phyloP scores from a whole-genome alignment of 495 filamentous ascomycete species.

The Trichocladium uniseriatum region DNA sequence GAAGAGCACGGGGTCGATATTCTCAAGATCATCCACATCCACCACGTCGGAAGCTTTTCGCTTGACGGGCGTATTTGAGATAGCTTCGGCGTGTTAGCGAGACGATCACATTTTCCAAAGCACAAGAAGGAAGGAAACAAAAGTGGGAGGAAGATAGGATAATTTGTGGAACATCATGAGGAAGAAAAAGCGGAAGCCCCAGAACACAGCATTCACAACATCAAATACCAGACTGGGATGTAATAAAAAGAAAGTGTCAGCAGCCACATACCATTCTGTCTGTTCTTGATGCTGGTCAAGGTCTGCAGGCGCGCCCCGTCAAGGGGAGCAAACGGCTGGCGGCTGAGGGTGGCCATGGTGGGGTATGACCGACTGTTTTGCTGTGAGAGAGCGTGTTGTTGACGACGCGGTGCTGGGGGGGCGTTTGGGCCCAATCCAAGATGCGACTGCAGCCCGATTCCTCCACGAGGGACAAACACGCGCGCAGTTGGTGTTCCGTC shows the following conservation, averaged over 20 bases:
- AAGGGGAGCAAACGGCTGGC: conserved; percentile 51
- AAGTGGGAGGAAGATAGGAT: background rate
- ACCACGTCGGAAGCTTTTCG: conserved; percentile 38
- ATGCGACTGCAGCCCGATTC: background rate
- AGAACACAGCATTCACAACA: conserved; percentile 8
- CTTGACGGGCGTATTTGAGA: conserved; percentile 32
- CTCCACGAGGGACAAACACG: background rate
- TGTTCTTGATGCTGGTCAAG: conserved; percentile 50
- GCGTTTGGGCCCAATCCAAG: conserved; percentile 1
- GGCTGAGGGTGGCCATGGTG: conserved; percentile 37
- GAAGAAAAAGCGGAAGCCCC: background rate
- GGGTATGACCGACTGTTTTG: conserved; percentile 3
- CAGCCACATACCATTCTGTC: conserved; percentile 52
- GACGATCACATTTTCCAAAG: background rate
- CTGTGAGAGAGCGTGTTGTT: background rate
- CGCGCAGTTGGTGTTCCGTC: too few relatives aligned
- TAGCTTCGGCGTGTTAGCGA: conserved; percentile 23
- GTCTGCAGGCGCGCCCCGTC: conserved; percentile 44
- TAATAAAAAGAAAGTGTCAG: background rate
- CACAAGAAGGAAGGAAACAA: background rate
- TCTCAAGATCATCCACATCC: conserved; percentile 60
- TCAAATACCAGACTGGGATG: too few relatives aligned
- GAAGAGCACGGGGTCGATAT: conserved; percentile 63
- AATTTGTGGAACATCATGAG: background rate
- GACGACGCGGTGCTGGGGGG: background rate